Conservation (phyloP, 805 yeast species). For the Nakazawaea siamensis region DNA sequence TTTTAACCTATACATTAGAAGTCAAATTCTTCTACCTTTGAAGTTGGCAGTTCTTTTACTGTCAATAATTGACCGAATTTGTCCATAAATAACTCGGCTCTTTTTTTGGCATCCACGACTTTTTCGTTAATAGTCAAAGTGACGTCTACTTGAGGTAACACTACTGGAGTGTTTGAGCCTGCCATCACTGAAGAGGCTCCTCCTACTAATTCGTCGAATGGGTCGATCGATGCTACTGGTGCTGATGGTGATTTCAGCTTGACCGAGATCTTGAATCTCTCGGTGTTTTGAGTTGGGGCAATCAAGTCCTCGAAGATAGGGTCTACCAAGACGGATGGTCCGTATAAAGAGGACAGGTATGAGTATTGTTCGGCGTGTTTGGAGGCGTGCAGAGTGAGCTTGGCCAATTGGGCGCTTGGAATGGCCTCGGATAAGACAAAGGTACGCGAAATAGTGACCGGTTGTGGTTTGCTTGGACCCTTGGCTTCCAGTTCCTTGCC, state of each 20-base stretch:
- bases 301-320: slow-evolving; percentile 52
- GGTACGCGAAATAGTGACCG: slow-evolving; percentile 23
- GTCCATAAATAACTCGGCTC: slow-evolving; percentile 29
- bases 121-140: slow-evolving; percentile 27
- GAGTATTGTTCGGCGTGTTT: slow-evolving; percentile 36
- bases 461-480: slow-evolving; percentile 24
- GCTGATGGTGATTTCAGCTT: slow-evolving; percentile 18
- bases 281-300: slow-evolving; percentile 32
- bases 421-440: slow-evolving; percentile 22
- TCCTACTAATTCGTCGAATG: slow-evolving; percentile 21
- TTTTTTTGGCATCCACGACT: slow-evolving; percentile 35
- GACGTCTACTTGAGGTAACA: slow-evolving; percentile 24
- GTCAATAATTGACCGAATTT: slow-evolving; percentile 15
- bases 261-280: slow-evolving; percentile 33
- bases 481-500: slow-evolving; percentile 17
- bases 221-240: slow-evolving; percentile 7
- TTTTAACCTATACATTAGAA: slow-evolving; percentile 1
- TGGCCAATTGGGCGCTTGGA: slow-evolving; percentile 21
- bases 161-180: slow-evolving; percentile 12
- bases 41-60: not conserved
- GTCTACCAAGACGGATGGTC: slow-evolving; percentile 42
- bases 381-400: slow-evolving; percentile 35
- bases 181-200: slow-evolving; percentile 4
- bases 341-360: slow-evolving; percentile 26
- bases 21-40: slow-evolving; percentile 5